Conservation (phyloP, 371 early-diverging fungal genomes). For the Apophysomyces variabilis region DNA sequence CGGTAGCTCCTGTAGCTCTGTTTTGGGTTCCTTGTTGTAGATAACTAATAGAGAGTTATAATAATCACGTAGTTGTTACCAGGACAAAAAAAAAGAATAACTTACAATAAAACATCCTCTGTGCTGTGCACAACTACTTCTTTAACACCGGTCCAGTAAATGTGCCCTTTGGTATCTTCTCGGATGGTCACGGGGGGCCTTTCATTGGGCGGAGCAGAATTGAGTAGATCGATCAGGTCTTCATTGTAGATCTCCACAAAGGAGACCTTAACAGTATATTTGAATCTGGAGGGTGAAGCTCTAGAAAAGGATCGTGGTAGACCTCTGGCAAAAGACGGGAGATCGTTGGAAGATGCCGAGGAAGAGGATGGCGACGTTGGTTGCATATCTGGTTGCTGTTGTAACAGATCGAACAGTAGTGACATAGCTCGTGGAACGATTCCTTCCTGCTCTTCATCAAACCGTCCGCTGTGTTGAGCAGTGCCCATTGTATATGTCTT, state of each 20-base stretch:
- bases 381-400: constrained; percentile 37
- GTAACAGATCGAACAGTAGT: constrained; percentile 70
- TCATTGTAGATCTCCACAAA: constrained; percentile 99
- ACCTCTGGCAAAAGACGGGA: constrained; percentile 14
- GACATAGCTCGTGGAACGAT: constrained; percentile 92
- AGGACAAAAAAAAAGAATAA: not conserved
- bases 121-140: constrained; percentile 79
- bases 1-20: constrained; percentile 93
- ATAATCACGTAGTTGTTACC: not conserved
- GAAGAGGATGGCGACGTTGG: constrained; percentile 32
- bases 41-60: constrained; percentile 39
- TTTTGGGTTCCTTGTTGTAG: constrained; percentile 80
- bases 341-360: constrained; percentile 22
- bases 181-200: constrained; percentile 82
- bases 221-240: constrained; percentile 85
- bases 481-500: constrained; percentile 99
- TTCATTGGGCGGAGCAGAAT: constrained; percentile 52
- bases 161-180: constrained; percentile 91
- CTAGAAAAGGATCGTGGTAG: constrained; percentile 25
- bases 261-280: constrained; percentile 62
- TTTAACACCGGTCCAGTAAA: constrained; percentile 88
- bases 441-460: constrained; percentile 67
- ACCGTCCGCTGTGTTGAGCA: constrained; percentile 68
- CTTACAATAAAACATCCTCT: constrained; percentile 78
- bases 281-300: constrained; percentile 15